A percentile compares a stretch with the other conserved stretches of the same genome.
These are phyloP conservation scores for Juglanconis oblonga DNA, from an alignment of 2,329 filamentous ascomycete species.

Conservation along the genomic window DNA sequence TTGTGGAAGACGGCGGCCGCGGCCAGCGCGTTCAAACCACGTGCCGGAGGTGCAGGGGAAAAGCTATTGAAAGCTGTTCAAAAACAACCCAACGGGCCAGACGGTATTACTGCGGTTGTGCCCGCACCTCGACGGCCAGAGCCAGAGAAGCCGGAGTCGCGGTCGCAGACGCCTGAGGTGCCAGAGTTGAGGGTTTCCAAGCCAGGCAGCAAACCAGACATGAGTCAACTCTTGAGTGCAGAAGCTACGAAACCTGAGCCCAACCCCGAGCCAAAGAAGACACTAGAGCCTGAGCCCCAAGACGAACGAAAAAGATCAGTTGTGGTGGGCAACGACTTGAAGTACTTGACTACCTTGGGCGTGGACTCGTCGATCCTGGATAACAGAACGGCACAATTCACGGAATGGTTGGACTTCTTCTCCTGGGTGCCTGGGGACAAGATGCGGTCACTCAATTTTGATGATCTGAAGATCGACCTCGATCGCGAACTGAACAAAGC, in stretches of 20 bases:
- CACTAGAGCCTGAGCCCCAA: slow-evolving; percentile 28
- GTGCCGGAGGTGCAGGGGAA: slow-evolving; percentile 82
- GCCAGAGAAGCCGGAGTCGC: slow-evolving; percentile 33
- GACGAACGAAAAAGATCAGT: slow-evolving; percentile 58
- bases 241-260: slow-evolving; percentile 6
- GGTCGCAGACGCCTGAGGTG: slow-evolving; percentile 28
- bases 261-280: slow-evolving; percentile 32
- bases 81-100: slow-evolving; percentile 65
- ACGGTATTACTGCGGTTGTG: slow-evolving; percentile 87
- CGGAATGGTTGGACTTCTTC: slow-evolving; percentile 78
- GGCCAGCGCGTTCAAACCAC: slow-evolving; percentile 75
- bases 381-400: slow-evolving; percentile 74
- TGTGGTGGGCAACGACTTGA: slow-evolving; percentile 70
- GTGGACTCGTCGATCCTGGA: slow-evolving; percentile 76
- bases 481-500: slow-evolving; percentile 86
- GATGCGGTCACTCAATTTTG: slow-evolving; percentile 71
- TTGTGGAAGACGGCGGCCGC: slow-evolving; percentile 79
- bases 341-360: slow-evolving; percentile 74
- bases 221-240: slow-evolving; percentile 18
- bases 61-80: slow-evolving; percentile 53
- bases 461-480: slow-evolving; percentile 77
- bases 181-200: slow-evolving; percentile 60
- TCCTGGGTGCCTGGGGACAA: slow-evolving; percentile 79
- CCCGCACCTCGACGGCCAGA: slow-evolving; percentile 64
- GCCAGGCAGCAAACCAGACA: slow-evolving; percentile 28